Evolutionary conservation across 805 yeast genomes (phyloP), one percentile per base, ranked within the genome.

Genomic region (Kodamaea kaohsiungensis): DNA sequence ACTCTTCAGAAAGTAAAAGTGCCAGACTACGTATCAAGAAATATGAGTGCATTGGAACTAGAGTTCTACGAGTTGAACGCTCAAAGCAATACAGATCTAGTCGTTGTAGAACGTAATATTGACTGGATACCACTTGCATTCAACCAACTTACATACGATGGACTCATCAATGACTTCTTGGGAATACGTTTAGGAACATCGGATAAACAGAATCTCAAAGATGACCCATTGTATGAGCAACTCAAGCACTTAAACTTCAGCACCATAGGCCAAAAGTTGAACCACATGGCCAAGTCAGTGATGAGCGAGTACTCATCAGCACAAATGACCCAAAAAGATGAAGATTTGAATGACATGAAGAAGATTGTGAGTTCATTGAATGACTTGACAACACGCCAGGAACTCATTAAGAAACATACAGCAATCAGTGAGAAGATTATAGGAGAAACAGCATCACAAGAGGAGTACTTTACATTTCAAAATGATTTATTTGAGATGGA

Each of bases 131-230:
- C 96, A 1, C 86, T 91, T 1, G 62, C 90, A 9, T 70, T 91
- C 52, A 83, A 85, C 22, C 98, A 92, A 62, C 70, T 92, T 61
- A 88, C 91, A 1, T 93, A 92, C 66, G 76, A 82, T 15, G 99
- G 98, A 0, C 73, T 95, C 13, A 73, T 91, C 17, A 92, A 89
- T 65, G 97, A 92, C 61, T 66, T 84, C 10, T 77, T 84, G 59
- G 83, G 81, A 3, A 71, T 86, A 5, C 73, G 78, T 12, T 65
- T 77, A 12, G 25, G 25, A 38, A 40, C 45, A 7, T 39, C 12
- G 22, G 48, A 43, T 35, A 45, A 45, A 30, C 43, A 48, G 37
- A 33, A 37, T 9, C 46, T 46, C 47, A 72, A 73, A 38, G 90
- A 86, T 59, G 72, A 76, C 9, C 71, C 42, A 5, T 33, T 86